Percentiles rank a stretch among this genome's conserved stretches.
Evolutionary conservation across 345 rosid species (phyloP).

Genomic region (Populus davidiana): DNA sequence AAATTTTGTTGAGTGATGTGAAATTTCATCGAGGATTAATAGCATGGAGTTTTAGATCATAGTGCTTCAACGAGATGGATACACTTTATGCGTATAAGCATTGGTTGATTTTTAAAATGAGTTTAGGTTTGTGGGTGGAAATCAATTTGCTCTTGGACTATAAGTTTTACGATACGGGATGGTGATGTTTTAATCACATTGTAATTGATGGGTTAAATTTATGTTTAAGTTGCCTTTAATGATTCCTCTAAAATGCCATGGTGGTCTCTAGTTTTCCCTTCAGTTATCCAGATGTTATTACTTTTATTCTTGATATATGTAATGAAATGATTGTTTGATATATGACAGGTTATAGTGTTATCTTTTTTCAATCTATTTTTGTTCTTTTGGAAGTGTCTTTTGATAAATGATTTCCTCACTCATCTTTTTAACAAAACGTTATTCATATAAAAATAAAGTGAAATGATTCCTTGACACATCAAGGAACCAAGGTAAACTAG

Average conservation of each 20-base stretch:
- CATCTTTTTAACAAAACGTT: neutral
- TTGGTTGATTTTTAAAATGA: neutral
- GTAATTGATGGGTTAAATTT: neutral
- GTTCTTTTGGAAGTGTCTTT: neutral
- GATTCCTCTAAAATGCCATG: neutral
- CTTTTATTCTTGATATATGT: neutral
- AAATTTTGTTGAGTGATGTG: neutral
- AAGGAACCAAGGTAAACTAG: neutral
- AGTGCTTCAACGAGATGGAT: neutral
- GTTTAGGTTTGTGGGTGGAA: neutral
- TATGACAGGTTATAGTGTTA: neutral
- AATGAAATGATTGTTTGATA: neutral
- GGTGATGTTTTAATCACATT: neutral
- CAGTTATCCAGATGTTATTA: neutral
- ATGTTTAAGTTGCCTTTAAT: neutral
- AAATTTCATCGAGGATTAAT: neutral
- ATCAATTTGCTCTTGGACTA: neutral
- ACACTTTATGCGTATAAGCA: neutral
- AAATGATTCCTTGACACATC: neutral
- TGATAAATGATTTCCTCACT: neutral
- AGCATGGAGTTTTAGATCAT: neutral
- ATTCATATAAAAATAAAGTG: neutral
- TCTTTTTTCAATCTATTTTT: neutral
- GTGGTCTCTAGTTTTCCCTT: neutral
- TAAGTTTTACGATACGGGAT: neutral